These are phyloP conservation scores for Xylaria sp. DNA, from an alignment of 2,329 filamentous ascomycete genomes.

Conservation along the genomic window DNA sequence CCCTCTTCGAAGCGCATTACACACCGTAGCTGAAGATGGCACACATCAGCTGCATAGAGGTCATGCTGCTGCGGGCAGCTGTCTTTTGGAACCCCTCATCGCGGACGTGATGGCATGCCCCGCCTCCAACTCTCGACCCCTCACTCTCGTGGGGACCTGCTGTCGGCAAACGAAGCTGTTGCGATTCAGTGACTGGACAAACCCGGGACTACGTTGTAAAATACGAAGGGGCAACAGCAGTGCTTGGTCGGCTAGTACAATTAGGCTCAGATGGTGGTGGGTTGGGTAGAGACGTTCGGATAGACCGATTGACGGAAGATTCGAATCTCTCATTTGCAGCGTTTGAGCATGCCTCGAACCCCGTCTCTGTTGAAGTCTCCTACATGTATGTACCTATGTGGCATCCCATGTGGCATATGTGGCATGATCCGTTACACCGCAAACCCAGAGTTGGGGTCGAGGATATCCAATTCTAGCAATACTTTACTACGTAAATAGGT, in stretches of 20 bases:
- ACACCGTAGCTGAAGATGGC: neutral
- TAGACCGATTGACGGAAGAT: neutral
- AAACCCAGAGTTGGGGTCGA: constrained; percentile 16
- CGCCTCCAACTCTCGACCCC: constrained; percentile 23
- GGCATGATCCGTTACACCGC: constrained; percentile 13
- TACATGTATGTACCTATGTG: neutral
- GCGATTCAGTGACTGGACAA: neutral
- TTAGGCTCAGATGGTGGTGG: neutral
- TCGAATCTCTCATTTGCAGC: neutral
- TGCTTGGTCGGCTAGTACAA: neutral
- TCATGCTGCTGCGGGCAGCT: constrained; percentile 1
- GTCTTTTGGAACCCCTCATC: constrained; percentile 10
- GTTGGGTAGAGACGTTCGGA: no score
- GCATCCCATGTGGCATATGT: neutral
- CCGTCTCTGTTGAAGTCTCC: neutral
- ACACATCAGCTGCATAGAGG: neutral
- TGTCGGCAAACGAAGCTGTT: constrained; percentile 18
- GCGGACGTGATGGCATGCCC: constrained; percentile 17
- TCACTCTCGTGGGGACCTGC: constrained; percentile 13
- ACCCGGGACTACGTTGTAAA: neutral
- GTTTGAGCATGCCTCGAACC: neutral
- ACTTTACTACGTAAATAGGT: neutral
- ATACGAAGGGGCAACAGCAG: neutral
- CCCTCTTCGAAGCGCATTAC: neutral
- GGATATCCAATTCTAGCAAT: constrained; percentile 20